Evolutionary conservation across 108 stramenopile species (phyloP), one percentile per base, ranked within the genome.

Genomic region (Tribonema minus): DNA sequence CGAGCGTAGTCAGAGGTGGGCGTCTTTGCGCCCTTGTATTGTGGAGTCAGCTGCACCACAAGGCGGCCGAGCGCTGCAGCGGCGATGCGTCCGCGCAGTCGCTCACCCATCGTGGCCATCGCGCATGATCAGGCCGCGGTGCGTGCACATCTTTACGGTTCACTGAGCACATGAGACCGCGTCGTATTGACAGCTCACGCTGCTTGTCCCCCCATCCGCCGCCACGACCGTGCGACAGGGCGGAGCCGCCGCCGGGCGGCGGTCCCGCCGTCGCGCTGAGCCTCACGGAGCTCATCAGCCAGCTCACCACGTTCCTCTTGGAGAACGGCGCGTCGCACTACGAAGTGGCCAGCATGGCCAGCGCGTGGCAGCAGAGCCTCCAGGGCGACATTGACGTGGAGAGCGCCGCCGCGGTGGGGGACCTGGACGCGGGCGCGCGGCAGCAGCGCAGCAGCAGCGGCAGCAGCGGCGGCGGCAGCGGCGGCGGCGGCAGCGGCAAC

Each of bases 401-500:
- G n/a, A n/a, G n/a, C n/a, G n/a, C n/a, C n/a, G n/a, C n/a, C n/a
- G n/a, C n/a, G n/a, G n/a, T n/a, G n/a, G n/a, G n/a, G n/a, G n/a
- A n/a, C n/a, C n/a, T n/a, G n/a, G n/a, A n/a, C n/a, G n/a, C n/a
- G n/a, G n/a, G n/a, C n/a, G n/a, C n/a, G n/a, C n/a, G n/a, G n/a
- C n/a, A n/a, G n/a, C n/a, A n/a, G n/a, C n/a, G n/a, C n/a, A n/a
- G n/a, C n/a, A n/a, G n/a, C n/a, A n/a, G n/a, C n/a, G n/a, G n/a
- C n/a, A n/a, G n/a, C n/a, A n/a, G n/a, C n/a, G n/a, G 69, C 35
- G 6, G 5, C 1, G 26, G 69, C 69, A 34, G 35, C 58, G 7
- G 58, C 58, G 36, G 69, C 69, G 58, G 34, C 59, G 33, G 58
- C 59, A n/a, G n/a, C n/a, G n/a, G n/a, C n/a, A n/a, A n/a, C n/a